phyloP scores from a whole-genome alignment of 1,139 yeast genomes.

The Geotrichum fermentans region DNA sequence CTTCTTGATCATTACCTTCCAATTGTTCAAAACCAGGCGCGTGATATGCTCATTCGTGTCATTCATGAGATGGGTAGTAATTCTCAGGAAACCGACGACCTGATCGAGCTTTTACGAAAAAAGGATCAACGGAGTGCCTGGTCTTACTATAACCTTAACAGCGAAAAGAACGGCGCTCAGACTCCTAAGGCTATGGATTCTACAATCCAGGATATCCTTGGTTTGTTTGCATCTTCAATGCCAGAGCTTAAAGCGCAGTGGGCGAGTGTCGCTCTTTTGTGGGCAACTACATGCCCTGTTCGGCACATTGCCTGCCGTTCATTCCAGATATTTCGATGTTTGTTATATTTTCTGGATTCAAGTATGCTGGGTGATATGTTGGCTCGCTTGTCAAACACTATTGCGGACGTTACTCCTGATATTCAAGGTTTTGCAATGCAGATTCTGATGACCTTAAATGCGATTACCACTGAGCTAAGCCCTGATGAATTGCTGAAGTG shows the following conservation, averaged over 20 bases:
- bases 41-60: conserved; percentile 66
- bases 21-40: conserved; percentile 80
- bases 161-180: conserved; percentile 73
- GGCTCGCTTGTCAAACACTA: conserved; percentile 85
- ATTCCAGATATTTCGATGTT: conserved; percentile 83
- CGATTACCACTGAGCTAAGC: conserved; percentile 79
- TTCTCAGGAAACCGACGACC: conserved; percentile 46
- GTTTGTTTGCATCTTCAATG: conserved; percentile 47
- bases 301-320: conserved; percentile 96
- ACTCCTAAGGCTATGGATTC: conserved; percentile 85
- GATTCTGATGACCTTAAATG: conserved; percentile 89
- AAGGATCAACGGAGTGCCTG: conserved; percentile 52
- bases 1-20: conserved; percentile 82
- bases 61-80: conserved; percentile 50
- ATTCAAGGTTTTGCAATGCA: conserved; percentile 98
- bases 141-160: conserved; percentile 81
- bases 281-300: conserved; percentile 98
- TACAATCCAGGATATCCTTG: conserved; percentile 61
- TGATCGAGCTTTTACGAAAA: conserved; percentile 46
- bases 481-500: conserved; percentile 74
- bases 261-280: conserved; percentile 75
- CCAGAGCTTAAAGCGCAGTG: conserved; percentile 69
- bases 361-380: conserved; percentile 90
- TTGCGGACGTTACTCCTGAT: conserved; percentile 81
- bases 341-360: conserved; percentile 74